Percentiles rank a stretch among this genome's conserved stretches.
phyloP scores from a whole-genome alignment of 164 flowering plant species.

The Echeveria elegans region DNA sequence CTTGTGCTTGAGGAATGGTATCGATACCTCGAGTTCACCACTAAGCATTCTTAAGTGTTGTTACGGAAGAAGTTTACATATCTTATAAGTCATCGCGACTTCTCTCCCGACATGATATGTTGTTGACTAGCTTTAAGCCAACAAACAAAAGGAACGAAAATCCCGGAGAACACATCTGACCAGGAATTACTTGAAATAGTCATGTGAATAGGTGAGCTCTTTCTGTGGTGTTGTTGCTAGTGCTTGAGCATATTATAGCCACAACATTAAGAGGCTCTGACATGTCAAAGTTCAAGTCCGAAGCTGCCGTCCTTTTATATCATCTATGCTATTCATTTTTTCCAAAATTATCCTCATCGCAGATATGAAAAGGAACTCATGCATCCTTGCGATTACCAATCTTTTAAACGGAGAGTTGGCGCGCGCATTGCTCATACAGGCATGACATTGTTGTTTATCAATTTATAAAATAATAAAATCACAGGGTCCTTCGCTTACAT shows the following conservation, averaged over 20 bases:
- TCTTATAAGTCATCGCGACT: background rate
- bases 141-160: conserved; percentile 59
- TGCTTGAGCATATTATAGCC: background rate
- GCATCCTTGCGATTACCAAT: conserved; percentile 85
- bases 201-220: conserved; percentile 61
- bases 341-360: conserved; percentile 11
- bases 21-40: background rate
- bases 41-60: background rate
- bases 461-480: background rate
- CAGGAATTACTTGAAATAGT: conserved; percentile 88
- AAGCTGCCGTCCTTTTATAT: background rate
- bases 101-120: conserved; percentile 57
- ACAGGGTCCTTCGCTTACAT: conserved; percentile 4
- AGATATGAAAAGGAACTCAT: conserved; percentile 89
- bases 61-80: background rate
- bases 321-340: background rate
- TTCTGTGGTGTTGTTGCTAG: conserved; percentile 2
- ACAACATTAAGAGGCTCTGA: background rate
- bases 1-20: background rate
- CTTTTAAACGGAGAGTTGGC: conserved; percentile 89
- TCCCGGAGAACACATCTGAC: conserved; percentile 78
- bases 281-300: background rate
- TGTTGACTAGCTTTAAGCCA: conserved; percentile 70
- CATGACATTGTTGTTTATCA: conserved; percentile 16
- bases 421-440: conserved; percentile 92